phyloP scores from a whole-genome alignment of 1,284 basidiomycete species.

The Trichosporon sp. region DNA sequence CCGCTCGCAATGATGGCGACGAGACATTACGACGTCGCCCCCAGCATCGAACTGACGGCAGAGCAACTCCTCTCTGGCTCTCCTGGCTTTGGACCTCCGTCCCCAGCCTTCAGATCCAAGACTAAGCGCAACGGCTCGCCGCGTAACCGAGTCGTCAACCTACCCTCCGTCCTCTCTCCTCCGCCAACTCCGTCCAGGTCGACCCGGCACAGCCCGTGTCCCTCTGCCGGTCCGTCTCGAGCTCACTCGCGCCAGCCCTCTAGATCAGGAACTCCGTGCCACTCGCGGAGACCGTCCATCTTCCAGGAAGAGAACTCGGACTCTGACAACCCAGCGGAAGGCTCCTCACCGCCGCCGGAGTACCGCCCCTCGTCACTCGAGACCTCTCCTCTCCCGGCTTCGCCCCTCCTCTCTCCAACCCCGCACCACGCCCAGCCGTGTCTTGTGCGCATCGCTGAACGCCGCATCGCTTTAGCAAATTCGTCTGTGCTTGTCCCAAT shows the following conservation, averaged over 20 bases:
- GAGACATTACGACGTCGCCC: not conserved
- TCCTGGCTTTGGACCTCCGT: not conserved
- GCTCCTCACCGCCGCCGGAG: not conserved
- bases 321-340: not conserved
- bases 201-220: not conserved
- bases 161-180: conserved; percentile 1
- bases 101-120: not conserved
- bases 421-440: conserved; percentile 5
- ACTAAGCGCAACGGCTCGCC: not conserved
- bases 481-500: not conserved
- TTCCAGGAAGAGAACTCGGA: not conserved
- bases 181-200: not conserved
- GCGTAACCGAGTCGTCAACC: conserved; percentile 2
- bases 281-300: not conserved
- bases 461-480: conserved; percentile 1
- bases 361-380: not conserved
- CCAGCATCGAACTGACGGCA: not conserved
- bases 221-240: not conserved
- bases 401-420: not conserved
- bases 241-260: not conserved
- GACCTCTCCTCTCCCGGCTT: not conserved
- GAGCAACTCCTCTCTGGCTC: not conserved
- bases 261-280: not conserved
- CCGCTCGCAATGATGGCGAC: not conserved
- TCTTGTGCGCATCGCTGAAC: conserved; percentile 2